These are phyloP conservation scores for Fusarium sp. DNA, from an alignment of 2,329 filamentous ascomycete species.

Conservation along the genomic window DNA sequence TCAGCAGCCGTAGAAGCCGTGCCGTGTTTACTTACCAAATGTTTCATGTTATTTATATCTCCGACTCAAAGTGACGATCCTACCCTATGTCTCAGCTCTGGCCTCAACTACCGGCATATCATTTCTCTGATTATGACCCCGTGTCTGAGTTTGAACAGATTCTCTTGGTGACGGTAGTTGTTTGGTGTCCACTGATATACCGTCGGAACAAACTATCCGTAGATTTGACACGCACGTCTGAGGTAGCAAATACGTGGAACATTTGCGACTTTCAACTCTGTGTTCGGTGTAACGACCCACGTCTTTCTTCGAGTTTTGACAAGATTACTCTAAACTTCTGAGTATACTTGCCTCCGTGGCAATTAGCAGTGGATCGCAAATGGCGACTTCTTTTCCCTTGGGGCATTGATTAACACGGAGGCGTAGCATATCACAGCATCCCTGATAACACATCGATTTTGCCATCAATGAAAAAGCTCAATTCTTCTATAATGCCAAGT, in stretches of 20 bases:
- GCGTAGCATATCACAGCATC: not conserved
- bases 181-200: no score
- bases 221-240: no score
- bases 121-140: not conserved
- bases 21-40: not conserved
- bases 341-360: not conserved
- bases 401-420: not conserved
- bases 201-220: no score
- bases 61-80: not conserved
- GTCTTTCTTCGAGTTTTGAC: not conserved
- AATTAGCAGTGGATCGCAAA: not conserved
- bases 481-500: constrained; percentile 2
- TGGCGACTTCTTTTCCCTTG: not conserved
- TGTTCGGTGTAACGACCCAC: no score
- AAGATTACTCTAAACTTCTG: not conserved
- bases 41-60: not conserved
- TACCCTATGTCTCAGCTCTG: not conserved
- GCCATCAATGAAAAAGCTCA: not conserved
- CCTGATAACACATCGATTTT: not conserved
- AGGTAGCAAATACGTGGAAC: no score
- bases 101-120: not conserved
- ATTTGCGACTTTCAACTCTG: no score
- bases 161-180: no score
- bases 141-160: no score
- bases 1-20: not conserved